These are phyloP conservation scores for Cladosporium halotolerans DNA, from an alignment of 2,329 filamentous ascomycete species.

Conservation along the genomic window DNA sequence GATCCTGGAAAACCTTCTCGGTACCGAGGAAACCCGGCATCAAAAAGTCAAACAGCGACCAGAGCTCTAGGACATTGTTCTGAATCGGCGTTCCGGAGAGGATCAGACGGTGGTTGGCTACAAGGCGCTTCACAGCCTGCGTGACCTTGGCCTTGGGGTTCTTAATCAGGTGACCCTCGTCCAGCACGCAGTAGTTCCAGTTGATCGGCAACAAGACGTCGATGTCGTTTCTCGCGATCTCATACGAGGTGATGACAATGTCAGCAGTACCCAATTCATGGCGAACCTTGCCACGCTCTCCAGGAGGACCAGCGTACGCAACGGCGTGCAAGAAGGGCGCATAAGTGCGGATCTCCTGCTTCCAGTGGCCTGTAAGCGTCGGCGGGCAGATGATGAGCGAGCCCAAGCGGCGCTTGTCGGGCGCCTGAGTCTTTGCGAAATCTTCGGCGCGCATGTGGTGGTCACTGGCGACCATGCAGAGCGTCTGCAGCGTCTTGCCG, in stretches of 20 bases:
- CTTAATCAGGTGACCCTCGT: slow-evolving; percentile 97
- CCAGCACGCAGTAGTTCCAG: slow-evolving; percentile 96
- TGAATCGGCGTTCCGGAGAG: slow-evolving; percentile 96
- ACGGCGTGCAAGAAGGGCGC: slow-evolving; percentile 87
- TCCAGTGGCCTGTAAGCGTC: slow-evolving; percentile 95
- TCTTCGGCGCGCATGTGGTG: slow-evolving; percentile 91
- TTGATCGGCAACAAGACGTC: slow-evolving; percentile 74
- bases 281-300: slow-evolving; percentile 67
- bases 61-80: slow-evolving; percentile 93
- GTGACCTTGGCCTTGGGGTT: slow-evolving; percentile 97
- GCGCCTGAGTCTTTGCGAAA: slow-evolving; percentile 71
- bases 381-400: slow-evolving; percentile 95
- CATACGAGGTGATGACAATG: slow-evolving; percentile 94
- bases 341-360: slow-evolving; percentile 93
- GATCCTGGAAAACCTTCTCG: slow-evolving; percentile 93
- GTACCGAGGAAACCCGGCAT: slow-evolving; percentile 97
- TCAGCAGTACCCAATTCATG: slow-evolving; percentile 69
- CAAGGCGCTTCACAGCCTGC: slow-evolving; percentile 79
- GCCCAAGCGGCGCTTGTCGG: slow-evolving; percentile 72
- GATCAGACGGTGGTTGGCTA: slow-evolving; percentile 91
- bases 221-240: slow-evolving; percentile 94
- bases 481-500: slow-evolving; percentile 92
- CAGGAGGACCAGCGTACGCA: slow-evolving; percentile 84
- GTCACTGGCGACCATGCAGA: slow-evolving; percentile 96
- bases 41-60: slow-evolving; percentile 96